Conservation (phyloP, 768 basidiomycete species). For the Tylopilus felleus region DNA sequence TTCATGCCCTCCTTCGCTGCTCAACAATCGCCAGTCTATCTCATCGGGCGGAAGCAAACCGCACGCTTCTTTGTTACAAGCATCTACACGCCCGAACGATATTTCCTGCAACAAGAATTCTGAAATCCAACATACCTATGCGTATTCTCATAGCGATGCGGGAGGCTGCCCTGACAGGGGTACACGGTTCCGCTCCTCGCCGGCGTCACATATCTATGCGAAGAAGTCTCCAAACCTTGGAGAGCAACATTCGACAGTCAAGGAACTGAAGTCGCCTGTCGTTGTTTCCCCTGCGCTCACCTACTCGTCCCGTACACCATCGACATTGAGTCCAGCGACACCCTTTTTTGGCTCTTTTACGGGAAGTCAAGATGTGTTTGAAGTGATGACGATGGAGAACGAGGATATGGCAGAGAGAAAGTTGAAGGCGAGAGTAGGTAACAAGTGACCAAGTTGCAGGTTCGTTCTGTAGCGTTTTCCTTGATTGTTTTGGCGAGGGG, state of each 20-base stretch:
- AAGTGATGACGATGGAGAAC: slow-evolving; percentile 19
- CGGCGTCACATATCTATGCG: slow-evolving; percentile 11
- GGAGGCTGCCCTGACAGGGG: slow-evolving; percentile 1
- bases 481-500: slow-evolving; percentile 8
- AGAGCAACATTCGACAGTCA: slow-evolving; percentile 18
- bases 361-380: slow-evolving; percentile 31
- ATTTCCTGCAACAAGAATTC: slow-evolving; percentile 16
- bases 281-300: slow-evolving; percentile 67
- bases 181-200: slow-evolving; percentile 6
- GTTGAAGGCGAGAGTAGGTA: slow-evolving; percentile 17
- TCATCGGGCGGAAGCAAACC: slow-evolving; percentile 2
- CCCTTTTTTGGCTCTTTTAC: slow-evolving; percentile 65
- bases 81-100: slow-evolving; percentile 23
- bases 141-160: slow-evolving; percentile 23
- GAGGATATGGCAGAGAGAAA: slow-evolving; percentile 26
- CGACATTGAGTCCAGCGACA: slow-evolving; percentile 67
- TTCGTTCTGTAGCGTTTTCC: not conserved
- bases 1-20: not conserved
- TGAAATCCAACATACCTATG: slow-evolving; percentile 18
- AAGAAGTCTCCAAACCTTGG: slow-evolving; percentile 13
- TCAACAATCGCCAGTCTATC: slow-evolving; percentile 7
- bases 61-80: slow-evolving; percentile 12
- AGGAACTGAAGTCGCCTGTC: slow-evolving; percentile 44
- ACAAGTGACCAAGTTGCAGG: slow-evolving; percentile 11
- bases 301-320: slow-evolving; percentile 61